Evolutionary conservation across 169 alveolate species (phyloP).

Genomic region (Babesia divergens): DNA sequence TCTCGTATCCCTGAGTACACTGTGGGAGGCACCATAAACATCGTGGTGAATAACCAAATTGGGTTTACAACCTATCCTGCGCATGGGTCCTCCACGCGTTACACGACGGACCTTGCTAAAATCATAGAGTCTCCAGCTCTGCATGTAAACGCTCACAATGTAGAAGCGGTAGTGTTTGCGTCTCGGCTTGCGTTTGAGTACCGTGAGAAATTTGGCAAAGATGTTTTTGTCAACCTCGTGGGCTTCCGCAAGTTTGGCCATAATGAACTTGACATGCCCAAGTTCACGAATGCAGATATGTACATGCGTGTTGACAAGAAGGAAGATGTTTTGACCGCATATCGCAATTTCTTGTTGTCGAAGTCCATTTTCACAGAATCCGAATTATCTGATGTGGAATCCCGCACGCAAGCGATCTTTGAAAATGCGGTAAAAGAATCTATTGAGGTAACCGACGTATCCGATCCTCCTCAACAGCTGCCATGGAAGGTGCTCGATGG

Average conservation of each 20-base stretch:
- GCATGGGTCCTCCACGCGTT: constrained; percentile 86
- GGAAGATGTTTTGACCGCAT: constrained; percentile 77
- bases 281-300: constrained; percentile 91
- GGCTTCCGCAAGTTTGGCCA: constrained; percentile 92
- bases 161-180: constrained; percentile 88
- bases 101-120: constrained; percentile 89
- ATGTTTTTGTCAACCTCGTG: constrained; percentile 88
- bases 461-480: constrained; percentile 38
- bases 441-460: constrained; percentile 60
- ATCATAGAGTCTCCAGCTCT: constrained; percentile 89
- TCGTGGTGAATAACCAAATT: constrained; percentile 90
- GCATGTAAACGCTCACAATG: constrained; percentile 93
- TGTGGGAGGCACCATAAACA: constrained; percentile 90
- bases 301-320: constrained; percentile 82
- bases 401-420: constrained; percentile 67
- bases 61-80: constrained; percentile 93
- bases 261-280: constrained; percentile 94
- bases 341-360: constrained; percentile 75
- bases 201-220: constrained; percentile 84
- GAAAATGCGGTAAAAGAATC: constrained; percentile 78
- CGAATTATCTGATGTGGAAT: constrained; percentile 72
- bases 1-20: constrained; percentile 81
- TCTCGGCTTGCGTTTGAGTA: constrained; percentile 87
- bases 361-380: constrained; percentile 78
- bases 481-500: constrained; percentile 72